Percentiles rank a stretch among this genome's conserved stretches.
Conservation (phyloP, 2,329 filamentous ascomycete genomes). For the Penicillium fuscoglaucum region DNA sequence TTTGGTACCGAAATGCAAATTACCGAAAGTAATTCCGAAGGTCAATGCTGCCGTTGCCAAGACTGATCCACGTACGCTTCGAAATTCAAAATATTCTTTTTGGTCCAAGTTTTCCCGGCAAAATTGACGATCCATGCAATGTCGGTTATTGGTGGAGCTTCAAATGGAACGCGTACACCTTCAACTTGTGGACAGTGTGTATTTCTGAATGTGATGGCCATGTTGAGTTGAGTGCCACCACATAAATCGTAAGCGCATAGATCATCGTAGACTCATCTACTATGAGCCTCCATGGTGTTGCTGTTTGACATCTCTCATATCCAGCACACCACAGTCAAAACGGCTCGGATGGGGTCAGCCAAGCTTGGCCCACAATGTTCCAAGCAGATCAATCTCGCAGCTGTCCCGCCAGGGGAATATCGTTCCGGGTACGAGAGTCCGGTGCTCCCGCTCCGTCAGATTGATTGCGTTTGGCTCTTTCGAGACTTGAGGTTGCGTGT, state of each 20-base stretch:
- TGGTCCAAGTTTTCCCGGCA: conserved; percentile 14
- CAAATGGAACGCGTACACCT: conserved; percentile 24
- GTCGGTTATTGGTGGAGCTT: conserved; percentile 23
- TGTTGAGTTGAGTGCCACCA: not conserved
- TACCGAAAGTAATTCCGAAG: not conserved
- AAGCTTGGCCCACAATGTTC: not conserved
- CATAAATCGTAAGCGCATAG: not conserved
- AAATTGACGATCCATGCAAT: conserved; percentile 23
- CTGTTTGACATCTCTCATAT: not conserved
- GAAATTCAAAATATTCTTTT: not conserved
- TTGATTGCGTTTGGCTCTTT: conserved; percentile 19
- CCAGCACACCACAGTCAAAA: not conserved
- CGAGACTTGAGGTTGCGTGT: conserved; percentile 13
- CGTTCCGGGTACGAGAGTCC: not conserved
- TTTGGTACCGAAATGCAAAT: not conserved
- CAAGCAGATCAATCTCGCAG: not conserved
- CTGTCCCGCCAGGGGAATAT: not conserved
- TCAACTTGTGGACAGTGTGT: conserved; percentile 13
- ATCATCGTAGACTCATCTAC: not conserved
- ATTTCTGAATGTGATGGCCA: conserved; percentile 8
- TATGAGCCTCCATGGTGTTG: not conserved
- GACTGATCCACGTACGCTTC: conserved; percentile 19
- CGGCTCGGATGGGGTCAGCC: not conserved
- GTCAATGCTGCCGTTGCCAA: conserved; percentile 22
- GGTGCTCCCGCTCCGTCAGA: conserved; percentile 9